These are phyloP conservation scores for Citrus sinensis DNA, from an alignment of 345 rosid genomes.

Conservation along the genomic window DNA sequence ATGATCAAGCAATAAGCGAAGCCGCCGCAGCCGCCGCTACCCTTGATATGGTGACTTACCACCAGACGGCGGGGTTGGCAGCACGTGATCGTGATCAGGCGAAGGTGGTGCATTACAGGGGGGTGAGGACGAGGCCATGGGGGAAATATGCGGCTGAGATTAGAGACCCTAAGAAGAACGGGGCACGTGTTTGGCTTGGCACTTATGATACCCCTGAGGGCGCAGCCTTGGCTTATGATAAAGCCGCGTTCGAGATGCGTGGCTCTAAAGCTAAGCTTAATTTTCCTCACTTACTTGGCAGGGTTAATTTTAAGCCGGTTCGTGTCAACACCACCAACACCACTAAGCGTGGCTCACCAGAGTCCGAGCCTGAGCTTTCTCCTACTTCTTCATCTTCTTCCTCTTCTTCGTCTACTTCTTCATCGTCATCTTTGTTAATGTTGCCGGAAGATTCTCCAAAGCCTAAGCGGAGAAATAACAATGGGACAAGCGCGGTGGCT, in stretches of 20 bases:
- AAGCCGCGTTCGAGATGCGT: conserved; percentile 51
- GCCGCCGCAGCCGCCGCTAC: neutral
- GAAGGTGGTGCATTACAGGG: conserved; percentile 11
- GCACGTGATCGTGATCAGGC: neutral
- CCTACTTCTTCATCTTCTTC: neutral
- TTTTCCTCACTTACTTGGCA: conserved; percentile 54
- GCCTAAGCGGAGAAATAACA: neutral
- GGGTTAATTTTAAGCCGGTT: conserved; percentile 32
- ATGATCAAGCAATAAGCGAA: neutral
- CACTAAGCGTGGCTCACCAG: conserved; percentile 36
- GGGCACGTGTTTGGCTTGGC: conserved; percentile 18
- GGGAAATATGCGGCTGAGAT: conserved; percentile 37
- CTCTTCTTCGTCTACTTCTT: neutral
- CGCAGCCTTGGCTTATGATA: conserved; percentile 51
- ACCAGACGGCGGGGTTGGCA: neutral
- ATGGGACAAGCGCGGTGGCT: neutral
- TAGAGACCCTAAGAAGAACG: conserved; percentile 29
- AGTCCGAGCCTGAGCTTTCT: neutral
- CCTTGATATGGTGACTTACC: neutral
- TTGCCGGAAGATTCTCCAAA: neutral
- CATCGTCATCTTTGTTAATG: neutral
- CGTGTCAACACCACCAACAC: conserved; percentile 24
- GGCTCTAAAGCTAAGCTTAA: conserved; percentile 59
- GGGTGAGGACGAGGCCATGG: conserved; percentile 35
- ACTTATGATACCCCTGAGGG: conserved; percentile 19